phyloP scores from a whole-genome alignment of 768 basidiomycete genomes.

The Lactifluus subvellereus region DNA sequence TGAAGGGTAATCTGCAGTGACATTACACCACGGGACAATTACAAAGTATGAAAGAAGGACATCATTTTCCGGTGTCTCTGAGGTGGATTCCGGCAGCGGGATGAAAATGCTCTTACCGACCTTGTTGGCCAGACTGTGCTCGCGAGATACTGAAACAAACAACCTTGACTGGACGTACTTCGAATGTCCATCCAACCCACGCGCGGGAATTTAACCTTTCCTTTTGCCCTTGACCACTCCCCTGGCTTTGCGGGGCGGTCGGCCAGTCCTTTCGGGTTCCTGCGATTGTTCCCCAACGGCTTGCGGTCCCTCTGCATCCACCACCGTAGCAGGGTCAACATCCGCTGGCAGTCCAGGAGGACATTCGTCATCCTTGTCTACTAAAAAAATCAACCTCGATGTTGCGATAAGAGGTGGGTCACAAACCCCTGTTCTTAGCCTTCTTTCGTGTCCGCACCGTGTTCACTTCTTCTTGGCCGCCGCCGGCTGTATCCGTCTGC shows the following conservation, averaged over 20 bases:
- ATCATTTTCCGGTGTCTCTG: background rate
- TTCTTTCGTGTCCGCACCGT: background rate
- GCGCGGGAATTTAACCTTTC: background rate
- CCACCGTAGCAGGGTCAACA: background rate
- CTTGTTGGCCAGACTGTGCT: background rate
- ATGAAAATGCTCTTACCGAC: background rate
- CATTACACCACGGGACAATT: background rate
- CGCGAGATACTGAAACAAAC: too few species aligned
- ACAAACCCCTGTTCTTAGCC: slow-evolving; percentile 5
- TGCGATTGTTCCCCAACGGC: background rate
- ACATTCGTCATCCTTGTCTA: background rate
- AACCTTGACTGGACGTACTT: too few species aligned
- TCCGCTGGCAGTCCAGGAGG: background rate
- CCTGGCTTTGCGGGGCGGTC: background rate
- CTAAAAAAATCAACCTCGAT: background rate
- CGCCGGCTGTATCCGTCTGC: slow-evolving; percentile 5
- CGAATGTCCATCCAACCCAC: background rate
- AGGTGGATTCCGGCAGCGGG: background rate
- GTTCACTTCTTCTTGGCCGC: background rate
- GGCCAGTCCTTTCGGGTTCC: background rate
- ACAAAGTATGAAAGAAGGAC: background rate
- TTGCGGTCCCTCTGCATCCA: background rate
- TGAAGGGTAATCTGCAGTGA: too few species aligned
- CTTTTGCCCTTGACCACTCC: background rate
- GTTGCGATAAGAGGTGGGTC: background rate